These are phyloP conservation scores for Heimioporus punctisporus DNA, from an alignment of 1,284 basidiomycete species.

Conservation along the genomic window DNA sequence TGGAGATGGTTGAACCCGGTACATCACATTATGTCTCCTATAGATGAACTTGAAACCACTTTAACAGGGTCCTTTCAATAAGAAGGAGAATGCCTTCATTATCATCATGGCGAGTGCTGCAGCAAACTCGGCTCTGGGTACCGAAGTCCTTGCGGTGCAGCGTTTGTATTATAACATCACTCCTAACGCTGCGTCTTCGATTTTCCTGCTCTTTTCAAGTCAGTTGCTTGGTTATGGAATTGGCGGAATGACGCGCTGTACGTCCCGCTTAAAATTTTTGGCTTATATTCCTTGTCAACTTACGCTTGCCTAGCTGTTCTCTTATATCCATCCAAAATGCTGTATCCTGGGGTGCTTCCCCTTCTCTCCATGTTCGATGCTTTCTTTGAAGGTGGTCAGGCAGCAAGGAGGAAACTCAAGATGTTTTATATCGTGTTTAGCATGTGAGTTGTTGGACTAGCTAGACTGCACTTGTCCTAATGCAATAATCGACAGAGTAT, in stretches of 20 bases:
- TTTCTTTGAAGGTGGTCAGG: slow-evolving; percentile 50
- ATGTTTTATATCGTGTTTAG: slow-evolving; percentile 54
- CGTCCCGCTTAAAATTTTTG: slow-evolving; percentile 22
- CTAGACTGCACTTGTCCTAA: slow-evolving; percentile 24
- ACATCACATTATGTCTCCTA: slow-evolving; percentile 20
- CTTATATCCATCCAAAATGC: slow-evolving; percentile 69
- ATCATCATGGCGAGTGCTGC: slow-evolving; percentile 73
- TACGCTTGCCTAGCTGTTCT: slow-evolving; percentile 50
- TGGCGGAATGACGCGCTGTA: slow-evolving; percentile 58
- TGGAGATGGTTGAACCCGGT: slow-evolving; percentile 62
- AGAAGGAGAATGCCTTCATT: slow-evolving; percentile 61
- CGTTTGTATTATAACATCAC: slow-evolving; percentile 56
- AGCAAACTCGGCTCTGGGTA: slow-evolving; percentile 63
- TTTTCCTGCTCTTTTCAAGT: slow-evolving; percentile 60
- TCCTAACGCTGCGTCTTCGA: slow-evolving; percentile 52
- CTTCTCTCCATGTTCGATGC: slow-evolving; percentile 46
- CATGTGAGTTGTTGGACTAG: slow-evolving; percentile 35
- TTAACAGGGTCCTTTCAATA: slow-evolving; percentile 41
- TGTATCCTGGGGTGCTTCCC: slow-evolving; percentile 57
- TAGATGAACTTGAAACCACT: slow-evolving; percentile 23
- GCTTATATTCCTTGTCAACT: slow-evolving; percentile 30
- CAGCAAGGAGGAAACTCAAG: slow-evolving; percentile 44
- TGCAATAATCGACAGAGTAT: slow-evolving; percentile 35
- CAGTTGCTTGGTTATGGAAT: slow-evolving; percentile 65
- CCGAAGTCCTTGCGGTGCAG: slow-evolving; percentile 68